A percentile compares a stretch with the other conserved stretches of the same genome.
phyloP scores from a whole-genome alignment of 2,329 filamentous ascomycete species.

The Ceratocystis variospora region DNA sequence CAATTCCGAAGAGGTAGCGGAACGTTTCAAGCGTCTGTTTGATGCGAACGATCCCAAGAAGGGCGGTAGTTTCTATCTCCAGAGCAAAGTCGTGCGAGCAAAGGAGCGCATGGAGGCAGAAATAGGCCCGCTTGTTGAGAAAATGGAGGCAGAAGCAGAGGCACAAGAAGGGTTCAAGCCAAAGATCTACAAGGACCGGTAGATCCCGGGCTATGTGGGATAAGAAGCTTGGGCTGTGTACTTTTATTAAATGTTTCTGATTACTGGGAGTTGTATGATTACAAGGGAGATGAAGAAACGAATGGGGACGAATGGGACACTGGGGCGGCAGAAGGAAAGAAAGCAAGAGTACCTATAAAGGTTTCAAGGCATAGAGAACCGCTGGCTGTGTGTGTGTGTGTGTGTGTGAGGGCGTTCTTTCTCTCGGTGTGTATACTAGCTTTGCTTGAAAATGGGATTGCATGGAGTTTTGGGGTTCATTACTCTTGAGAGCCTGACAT shows the following conservation, averaged over 20 bases:
- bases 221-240: constrained; percentile 1
- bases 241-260: constrained; percentile 7
- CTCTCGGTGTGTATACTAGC: constrained; percentile 4
- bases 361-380: neutral
- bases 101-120: constrained; percentile 87
- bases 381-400: neutral
- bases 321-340: neutral
- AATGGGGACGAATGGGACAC: neutral
- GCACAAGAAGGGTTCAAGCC: constrained; percentile 80
- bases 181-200: constrained; percentile 84
- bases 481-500: neutral
- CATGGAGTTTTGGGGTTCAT: constrained; percentile 14
- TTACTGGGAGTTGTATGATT: constrained; percentile 2
- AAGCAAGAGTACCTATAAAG: neutral
- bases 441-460: constrained; percentile 14
- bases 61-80: constrained; percentile 93
- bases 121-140: constrained; percentile 56
- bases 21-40: constrained; percentile 86
- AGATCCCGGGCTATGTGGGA: constrained; percentile 20
- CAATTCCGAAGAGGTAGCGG: constrained; percentile 65
- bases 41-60: constrained; percentile 91
- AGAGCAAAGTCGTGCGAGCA: constrained; percentile 89
- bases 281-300: neutral
- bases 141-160: constrained; percentile 62
- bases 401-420: neutral